phyloP scores from a whole-genome alignment of 352 stramenopile genomes.

The Phytophthora boehmeriae region DNA sequence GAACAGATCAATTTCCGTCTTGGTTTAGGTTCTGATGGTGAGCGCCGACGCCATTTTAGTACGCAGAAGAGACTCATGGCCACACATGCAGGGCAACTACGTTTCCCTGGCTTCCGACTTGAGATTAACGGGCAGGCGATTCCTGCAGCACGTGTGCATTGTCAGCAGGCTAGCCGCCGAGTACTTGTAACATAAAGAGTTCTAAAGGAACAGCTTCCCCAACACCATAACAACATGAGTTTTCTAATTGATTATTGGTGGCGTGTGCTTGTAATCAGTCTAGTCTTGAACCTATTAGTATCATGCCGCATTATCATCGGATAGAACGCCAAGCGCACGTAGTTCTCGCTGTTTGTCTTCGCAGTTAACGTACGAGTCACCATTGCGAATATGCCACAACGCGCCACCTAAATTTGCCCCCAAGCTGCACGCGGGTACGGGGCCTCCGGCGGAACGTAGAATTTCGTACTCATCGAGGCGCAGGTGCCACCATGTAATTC shows the following conservation, averaged over 20 bases:
- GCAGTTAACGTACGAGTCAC: constrained; percentile 77
- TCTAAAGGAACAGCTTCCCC: constrained; percentile 10
- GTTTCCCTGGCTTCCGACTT: constrained; percentile 61
- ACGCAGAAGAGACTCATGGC: constrained; percentile 58
- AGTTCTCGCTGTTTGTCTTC: constrained; percentile 70
- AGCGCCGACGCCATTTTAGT: constrained; percentile 30
- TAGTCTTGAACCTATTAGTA: background rate
- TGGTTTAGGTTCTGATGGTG: constrained; percentile 4
- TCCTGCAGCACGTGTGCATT: constrained; percentile 40
- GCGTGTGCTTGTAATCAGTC: background rate
- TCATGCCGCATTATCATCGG: constrained; percentile 29
- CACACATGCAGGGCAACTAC: constrained; percentile 48
- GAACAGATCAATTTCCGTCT: constrained; percentile 47
- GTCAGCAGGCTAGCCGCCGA: constrained; percentile 41
- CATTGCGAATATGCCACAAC: constrained; percentile 87
- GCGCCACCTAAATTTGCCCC: constrained; percentile 77
- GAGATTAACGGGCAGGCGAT: constrained; percentile 23
- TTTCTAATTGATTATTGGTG: constrained; percentile 28
- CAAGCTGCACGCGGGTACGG: constrained; percentile 66
- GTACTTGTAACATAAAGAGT: constrained; percentile 32
- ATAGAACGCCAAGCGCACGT: constrained; percentile 55
- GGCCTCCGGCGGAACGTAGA: constrained; percentile 59
- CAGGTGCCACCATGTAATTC: constrained; percentile 58
- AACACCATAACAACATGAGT: constrained; percentile 2
- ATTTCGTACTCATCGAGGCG: constrained; percentile 75